Conservation (phyloP, 2,329 filamentous ascomycete genomes). For the Penicillium brasilianum region DNA sequence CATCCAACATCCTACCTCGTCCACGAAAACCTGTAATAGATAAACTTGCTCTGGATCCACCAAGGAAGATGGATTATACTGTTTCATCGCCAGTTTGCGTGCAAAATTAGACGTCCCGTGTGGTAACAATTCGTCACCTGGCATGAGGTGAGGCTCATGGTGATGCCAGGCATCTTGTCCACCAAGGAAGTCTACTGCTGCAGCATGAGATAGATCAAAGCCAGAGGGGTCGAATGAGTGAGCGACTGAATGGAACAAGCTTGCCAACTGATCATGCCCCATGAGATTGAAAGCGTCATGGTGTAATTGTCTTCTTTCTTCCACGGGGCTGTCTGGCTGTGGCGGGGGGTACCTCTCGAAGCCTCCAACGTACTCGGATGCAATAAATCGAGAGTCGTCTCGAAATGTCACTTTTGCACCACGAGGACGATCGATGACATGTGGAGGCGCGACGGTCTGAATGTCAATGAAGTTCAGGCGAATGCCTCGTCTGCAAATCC, state of each 20-base stretch:
- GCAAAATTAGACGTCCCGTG: conserved; percentile 43
- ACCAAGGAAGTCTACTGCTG: conserved; percentile 34
- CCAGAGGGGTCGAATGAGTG: conserved; percentile 56
- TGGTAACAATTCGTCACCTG: conserved; percentile 31
- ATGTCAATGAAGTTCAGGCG: conserved; percentile 91
- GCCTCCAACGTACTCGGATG: conserved; percentile 86
- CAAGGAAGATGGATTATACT: conserved; percentile 65
- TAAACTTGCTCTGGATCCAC: conserved; percentile 76
- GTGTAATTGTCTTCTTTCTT: conserved; percentile 25
- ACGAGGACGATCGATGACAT: conserved; percentile 60
- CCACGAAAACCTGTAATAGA: conserved; percentile 92
- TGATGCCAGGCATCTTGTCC: conserved; percentile 34
- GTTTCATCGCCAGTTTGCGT: conserved; percentile 46
- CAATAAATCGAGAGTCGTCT: conserved; percentile 88
- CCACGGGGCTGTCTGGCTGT: conserved; percentile 45
- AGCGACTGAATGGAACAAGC: conserved; percentile 58
- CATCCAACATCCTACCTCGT: conserved; percentile 93
- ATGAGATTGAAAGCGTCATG: conserved; percentile 39
- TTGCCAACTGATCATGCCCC: conserved; percentile 44
- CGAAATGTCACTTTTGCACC: conserved; percentile 79
- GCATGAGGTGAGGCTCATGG: conserved; percentile 22
- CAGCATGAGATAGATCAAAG: conserved; percentile 49
- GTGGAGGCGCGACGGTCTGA: conserved; percentile 70
- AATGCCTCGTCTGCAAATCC: conserved; percentile 83
- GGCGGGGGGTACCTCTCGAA: conserved; percentile 70